Evolutionary conservation across 345 rosid species (phyloP).

Genomic region (Dimocarpus longan): DNA sequence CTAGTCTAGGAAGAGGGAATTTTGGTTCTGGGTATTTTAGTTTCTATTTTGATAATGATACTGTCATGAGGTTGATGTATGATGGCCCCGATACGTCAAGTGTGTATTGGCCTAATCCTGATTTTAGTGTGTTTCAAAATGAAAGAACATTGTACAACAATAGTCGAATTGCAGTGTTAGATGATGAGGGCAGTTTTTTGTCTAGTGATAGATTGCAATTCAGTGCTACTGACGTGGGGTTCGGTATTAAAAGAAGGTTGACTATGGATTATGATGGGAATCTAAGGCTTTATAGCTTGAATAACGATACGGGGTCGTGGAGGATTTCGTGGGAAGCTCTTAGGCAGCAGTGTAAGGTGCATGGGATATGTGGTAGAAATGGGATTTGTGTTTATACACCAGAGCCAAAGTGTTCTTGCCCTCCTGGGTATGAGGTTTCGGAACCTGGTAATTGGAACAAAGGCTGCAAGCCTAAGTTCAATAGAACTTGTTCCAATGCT

Average conservation of each 20-base stretch:
- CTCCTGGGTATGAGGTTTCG: constrained; percentile 38
- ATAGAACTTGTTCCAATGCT: constrained; percentile 19
- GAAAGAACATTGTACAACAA: constrained; percentile 39
- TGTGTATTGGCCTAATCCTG: constrained; percentile 47
- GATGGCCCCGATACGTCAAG: constrained; percentile 48
- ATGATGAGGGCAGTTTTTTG: constrained; percentile 35
- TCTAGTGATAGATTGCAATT: constrained; percentile 41
- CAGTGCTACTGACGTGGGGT: constrained; percentile 37
- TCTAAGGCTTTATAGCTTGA: constrained; percentile 44
- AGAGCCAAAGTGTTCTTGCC: constrained; percentile 47
- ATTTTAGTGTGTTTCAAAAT: not conserved
- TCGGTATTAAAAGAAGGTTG: constrained; percentile 40
- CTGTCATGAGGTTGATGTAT: constrained; percentile 41
- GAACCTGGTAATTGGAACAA: constrained; percentile 39
- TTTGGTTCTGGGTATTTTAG: constrained; percentile 31
- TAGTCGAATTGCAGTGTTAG: constrained; percentile 39
- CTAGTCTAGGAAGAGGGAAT: constrained; percentile 28
- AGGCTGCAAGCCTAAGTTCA: constrained; percentile 51
- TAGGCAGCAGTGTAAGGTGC: constrained; percentile 30
- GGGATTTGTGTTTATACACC: constrained; percentile 42
- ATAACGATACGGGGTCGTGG: constrained; percentile 34
- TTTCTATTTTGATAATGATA: constrained; percentile 42
- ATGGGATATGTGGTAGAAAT: constrained; percentile 49
- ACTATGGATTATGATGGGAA: constrained; percentile 48
- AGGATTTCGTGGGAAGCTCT: constrained; percentile 39